Evolutionary conservation across 225 moss, liverwort and hornwort species (phyloP), one percentile per base, ranked within the genome.

Genomic region (Climacium dendroides): DNA sequence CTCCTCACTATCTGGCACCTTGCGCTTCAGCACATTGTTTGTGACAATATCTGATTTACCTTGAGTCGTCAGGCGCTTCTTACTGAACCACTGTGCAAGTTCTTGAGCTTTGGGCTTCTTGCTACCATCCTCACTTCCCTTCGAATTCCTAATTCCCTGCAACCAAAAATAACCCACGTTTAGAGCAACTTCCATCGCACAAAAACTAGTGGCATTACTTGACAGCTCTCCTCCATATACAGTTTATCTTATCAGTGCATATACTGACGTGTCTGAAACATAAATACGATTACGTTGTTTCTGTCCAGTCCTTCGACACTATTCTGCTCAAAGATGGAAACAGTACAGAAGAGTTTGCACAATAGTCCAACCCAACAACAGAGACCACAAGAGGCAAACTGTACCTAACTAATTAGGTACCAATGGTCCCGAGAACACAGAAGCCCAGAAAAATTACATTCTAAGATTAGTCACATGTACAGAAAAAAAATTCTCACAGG

Each of bases 51-150:
- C 89, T 43, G 67, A 69, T 53, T 87, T 90, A 7, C 35, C 85
- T 47, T 88, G 89, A 63, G 92, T 89, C 80, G 78, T 89, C 86
- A 89, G 78, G 24, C 90, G 88, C 77, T 90, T 93, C 91, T 89
- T 93, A 34, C 91, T 95, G 71, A 96, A 93, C 94, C 95, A 95
- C 83, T 96, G 92, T 4, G 97, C 97, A 59, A 97, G 91, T 87
- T 94, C 95, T 84, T 94, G 90, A 66, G 96, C 95, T 93, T 94
- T 97, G 34, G 93, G 93, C 91, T 95, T 94, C 93, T 89, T 94
- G 76, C 78, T 93, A 45, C 87, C 88, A 84, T 96, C 94, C 66
- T 88, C 91, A 71, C 57, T 89, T 62, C 75, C 85, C 81, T 92
- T 91, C 73, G 78, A 85, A 84, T 87, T 92, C 85, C 92, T 87